Conservation (phyloP, 805 yeast genomes). For the Isabelozyma heimii region DNA sequence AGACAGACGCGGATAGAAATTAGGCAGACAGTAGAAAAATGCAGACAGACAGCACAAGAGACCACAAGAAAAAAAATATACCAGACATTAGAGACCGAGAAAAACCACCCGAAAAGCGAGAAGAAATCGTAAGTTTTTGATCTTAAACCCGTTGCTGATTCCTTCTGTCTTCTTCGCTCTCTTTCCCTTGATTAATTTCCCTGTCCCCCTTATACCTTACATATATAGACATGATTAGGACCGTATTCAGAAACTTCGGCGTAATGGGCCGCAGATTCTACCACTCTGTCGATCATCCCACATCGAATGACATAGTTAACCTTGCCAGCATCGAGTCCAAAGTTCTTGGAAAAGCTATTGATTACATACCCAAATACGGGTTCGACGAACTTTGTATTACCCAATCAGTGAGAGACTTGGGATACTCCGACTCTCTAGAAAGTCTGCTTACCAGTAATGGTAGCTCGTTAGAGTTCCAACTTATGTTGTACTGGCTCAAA, state of each 20-base stretch:
- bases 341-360: slow-evolving; percentile 36
- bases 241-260: neutral
- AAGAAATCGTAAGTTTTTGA: neutral
- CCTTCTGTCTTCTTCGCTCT: neutral
- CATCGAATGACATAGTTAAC: slow-evolving; percentile 31
- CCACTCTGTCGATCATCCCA: slow-evolving; percentile 36
- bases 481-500: slow-evolving; percentile 52
- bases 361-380: slow-evolving; percentile 50
- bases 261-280: slow-evolving; percentile 12
- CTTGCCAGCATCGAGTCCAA: slow-evolving; percentile 34
- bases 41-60: no score
- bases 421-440: slow-evolving; percentile 51
- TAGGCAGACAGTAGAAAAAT: no score
- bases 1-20: no score
- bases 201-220: no score
- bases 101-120: neutral
- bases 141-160: no score
- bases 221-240: neutral
- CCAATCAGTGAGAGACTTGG: slow-evolving; percentile 46
- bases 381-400: slow-evolving; percentile 48
- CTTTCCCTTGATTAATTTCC: neutral
- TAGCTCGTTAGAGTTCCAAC: slow-evolving; percentile 51
- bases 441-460: slow-evolving; percentile 41
- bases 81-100: neutral
- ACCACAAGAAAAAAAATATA: no score